Evolutionary conservation across 768 basidiomycete species (phyloP), one percentile per base, ranked within the genome.

Genomic region (Boletales sp.): DNA sequence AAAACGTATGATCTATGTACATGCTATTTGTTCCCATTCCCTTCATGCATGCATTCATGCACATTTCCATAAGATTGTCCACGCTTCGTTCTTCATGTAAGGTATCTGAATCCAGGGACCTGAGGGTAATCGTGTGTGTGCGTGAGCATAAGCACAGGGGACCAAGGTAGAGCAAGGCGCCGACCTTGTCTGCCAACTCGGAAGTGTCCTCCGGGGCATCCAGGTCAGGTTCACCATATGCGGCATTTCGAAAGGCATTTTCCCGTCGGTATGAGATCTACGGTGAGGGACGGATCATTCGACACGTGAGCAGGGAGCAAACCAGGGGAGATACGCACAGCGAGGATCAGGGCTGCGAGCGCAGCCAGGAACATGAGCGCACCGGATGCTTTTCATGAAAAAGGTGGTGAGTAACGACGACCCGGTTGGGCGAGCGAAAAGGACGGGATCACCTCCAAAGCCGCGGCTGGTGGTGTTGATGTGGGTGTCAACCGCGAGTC

Each of bases 261-360:
- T 87, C 85, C 58, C 66, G 56, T 36, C 80, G 78, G 57, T 84
- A 89, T 2, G 83, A 84, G 13, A 77, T 65, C 86, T 87, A 28
- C 38, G 12, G 0, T 18, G 12, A 12, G 7, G 19, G 13, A 8
- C 14, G 38, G 6, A 18, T 18, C 18, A 5, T 18, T 12, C 17
- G 8, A 9, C 38, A n/a, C n/a, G 44, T 15, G 34, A 19, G 21
- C 8, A 11, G 30, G 11, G 15, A 31, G 8, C 17, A 30, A 25
- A 18, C 11, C 9, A 7, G 36, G 5, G 12, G 2, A 9, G 10
- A 19, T 28, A 54, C 62, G 25, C 45, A 66, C 64, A 2, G 40
- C 60, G 15, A 65, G 58, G 1, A 51, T 9, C 38, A 65, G 38
- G 2, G 60, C 58, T 18, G 48, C 55, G 1, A 59, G 11, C 12